Conservation (phyloP, 371 early-diverging fungal genomes). For the Syncephalastrum sp. region DNA sequence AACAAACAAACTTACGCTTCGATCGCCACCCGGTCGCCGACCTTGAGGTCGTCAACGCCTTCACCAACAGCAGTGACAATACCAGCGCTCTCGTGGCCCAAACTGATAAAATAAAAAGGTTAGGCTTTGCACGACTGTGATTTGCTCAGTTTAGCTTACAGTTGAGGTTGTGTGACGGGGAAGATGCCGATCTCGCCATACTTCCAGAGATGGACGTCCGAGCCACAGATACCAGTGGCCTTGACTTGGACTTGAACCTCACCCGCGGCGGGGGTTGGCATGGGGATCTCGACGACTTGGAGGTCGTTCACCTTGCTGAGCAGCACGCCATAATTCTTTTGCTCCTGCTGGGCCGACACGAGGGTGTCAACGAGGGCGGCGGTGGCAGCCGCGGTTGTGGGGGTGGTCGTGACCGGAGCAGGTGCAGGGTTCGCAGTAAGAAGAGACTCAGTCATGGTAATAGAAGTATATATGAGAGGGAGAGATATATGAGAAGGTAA, state of each 20-base stretch:
- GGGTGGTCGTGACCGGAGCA: too few species aligned
- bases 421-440: too few species aligned
- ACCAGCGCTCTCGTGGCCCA: slow-evolving; percentile 53
- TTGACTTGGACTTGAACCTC: slow-evolving; percentile 42
- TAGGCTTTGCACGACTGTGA: slow-evolving; percentile 13
- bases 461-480: too few species aligned
- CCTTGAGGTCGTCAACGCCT: slow-evolving; percentile 24
- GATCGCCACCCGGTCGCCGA: slow-evolving; percentile 36
- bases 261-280: slow-evolving; percentile 30
- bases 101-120: background rate
- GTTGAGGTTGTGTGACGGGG: slow-evolving; percentile 29
- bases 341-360: background rate
- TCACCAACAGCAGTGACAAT: slow-evolving; percentile 41
- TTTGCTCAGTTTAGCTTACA: slow-evolving; percentile 9
- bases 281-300: slow-evolving; percentile 35
- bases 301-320: slow-evolving; percentile 38
- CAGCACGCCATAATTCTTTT: slow-evolving; percentile 32
- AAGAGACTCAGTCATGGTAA: too few species aligned
- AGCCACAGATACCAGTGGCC: slow-evolving; percentile 45
- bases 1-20: slow-evolving; percentile 35
- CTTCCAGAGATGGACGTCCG: slow-evolving; percentile 44
- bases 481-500: too few species aligned
- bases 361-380: too few species aligned
- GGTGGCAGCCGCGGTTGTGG: too few species aligned
- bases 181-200: slow-evolving; percentile 50